These are phyloP conservation scores for Halocafeteria seosinensis DNA, from an alignment of 108 stramenopile genomes.

Conservation along the genomic window DNA sequence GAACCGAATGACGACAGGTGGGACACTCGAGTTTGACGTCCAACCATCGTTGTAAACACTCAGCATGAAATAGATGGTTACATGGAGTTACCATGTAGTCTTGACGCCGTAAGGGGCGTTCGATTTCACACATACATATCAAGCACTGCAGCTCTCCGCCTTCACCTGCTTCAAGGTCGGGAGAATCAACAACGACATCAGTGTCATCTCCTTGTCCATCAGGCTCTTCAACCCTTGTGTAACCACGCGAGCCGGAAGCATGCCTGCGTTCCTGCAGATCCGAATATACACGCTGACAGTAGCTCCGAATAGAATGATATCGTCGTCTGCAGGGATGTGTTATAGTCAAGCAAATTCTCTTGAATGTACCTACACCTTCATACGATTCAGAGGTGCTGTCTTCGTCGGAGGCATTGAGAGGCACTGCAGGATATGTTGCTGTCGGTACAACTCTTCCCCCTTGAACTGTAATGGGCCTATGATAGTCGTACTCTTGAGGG, in stretches of 20 bases:
- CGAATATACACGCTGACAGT: not conserved
- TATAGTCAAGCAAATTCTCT: not conserved
- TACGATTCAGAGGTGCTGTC: not conserved
- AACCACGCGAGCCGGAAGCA: not conserved
- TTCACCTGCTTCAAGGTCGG: not conserved
- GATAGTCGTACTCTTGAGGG: slow-evolving; percentile 78
- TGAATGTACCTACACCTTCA: not conserved
- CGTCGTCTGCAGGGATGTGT: not conserved
- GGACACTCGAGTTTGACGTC: slow-evolving; percentile 90
- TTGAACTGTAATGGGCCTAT: slow-evolving; percentile 49
- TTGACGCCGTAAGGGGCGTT: slow-evolving; percentile 29
- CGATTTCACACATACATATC: slow-evolving; percentile 71
- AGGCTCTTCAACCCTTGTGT: not conserved
- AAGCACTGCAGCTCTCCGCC: slow-evolving; percentile 45
- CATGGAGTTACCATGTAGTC: slow-evolving; percentile 92
- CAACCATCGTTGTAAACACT: slow-evolving; percentile 82
- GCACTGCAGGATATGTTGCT: not conserved
- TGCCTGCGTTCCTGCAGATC: not conserved
- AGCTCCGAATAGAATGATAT: not conserved
- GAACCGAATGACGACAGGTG: slow-evolving; percentile 34
- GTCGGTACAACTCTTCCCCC: not conserved
- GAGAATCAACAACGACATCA: not conserved
- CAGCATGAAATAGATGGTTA: slow-evolving; percentile 75
- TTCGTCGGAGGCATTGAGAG: not conserved
- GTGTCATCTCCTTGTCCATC: not conserved